Evolutionary conservation across 148 eudicot genomes (phyloP).

Genomic region (Amaranthus hypochondriacus): DNA sequence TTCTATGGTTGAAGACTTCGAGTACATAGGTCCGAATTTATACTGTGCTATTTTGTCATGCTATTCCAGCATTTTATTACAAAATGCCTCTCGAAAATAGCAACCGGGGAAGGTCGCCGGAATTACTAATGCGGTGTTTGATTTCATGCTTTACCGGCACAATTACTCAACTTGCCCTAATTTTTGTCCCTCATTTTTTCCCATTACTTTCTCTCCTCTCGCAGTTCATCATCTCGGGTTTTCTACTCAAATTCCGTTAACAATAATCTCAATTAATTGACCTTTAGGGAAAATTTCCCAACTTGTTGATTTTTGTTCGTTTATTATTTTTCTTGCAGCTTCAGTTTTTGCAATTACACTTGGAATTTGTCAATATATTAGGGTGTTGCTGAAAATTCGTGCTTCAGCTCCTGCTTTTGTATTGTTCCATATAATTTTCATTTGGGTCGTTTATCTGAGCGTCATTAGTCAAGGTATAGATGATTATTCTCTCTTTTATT

Average conservation of each 20-base stretch:
- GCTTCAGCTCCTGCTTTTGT: conserved; percentile 79
- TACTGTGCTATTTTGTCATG: too few species aligned
- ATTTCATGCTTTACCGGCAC: conserved; percentile 32
- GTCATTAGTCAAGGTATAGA: conserved; percentile 47
- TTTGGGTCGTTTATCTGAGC: conserved; percentile 46
- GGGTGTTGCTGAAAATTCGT: conserved; percentile 40
- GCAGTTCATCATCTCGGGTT: conserved; percentile 57
- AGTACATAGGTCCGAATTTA: too few species aligned
- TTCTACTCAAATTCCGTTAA: neutral
- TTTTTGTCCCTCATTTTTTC: conserved; percentile 35
- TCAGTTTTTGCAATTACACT: conserved; percentile 31
- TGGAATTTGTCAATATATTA: conserved; percentile 35
- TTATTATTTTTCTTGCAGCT: conserved; percentile 28
- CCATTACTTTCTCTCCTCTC: conserved; percentile 32
- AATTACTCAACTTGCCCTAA: conserved; percentile 42
- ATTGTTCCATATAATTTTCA: conserved; percentile 42
- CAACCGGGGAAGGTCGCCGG: conserved; percentile 18
- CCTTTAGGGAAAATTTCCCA: neutral
- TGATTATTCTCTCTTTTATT: neutral
- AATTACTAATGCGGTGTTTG: conserved; percentile 15
- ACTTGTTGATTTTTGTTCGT: neutral
- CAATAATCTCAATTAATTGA: neutral
- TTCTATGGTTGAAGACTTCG: too few species aligned
- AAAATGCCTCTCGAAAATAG: neutral
- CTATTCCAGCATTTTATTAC: too few species aligned